Conservation (phyloP, 257 asterid genomes). For the Lycium barbarum region DNA sequence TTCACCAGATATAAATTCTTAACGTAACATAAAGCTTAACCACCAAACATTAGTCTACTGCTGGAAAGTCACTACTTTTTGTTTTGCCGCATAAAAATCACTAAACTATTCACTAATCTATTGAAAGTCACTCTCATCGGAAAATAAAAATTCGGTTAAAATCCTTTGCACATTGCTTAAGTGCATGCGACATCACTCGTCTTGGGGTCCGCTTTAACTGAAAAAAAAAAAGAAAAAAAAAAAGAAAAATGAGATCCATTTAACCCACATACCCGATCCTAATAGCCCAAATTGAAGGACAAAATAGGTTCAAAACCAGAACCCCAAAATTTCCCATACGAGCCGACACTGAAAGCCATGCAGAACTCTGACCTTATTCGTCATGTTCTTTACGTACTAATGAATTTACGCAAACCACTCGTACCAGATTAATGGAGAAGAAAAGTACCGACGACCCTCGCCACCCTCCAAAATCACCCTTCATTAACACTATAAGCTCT, state of each 20-base stretch:
- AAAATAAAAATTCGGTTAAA: no score
- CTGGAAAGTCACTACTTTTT: no score
- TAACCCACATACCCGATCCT: not conserved
- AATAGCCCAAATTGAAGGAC: not conserved
- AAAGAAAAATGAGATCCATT: not conserved
- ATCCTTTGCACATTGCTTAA: not conserved
- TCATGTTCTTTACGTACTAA: slow-evolving; percentile 9
- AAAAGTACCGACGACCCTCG: not conserved
- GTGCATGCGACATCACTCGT: no score
- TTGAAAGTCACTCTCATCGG: not conserved
- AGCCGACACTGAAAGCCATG: not conserved
- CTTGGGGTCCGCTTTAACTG: no score
- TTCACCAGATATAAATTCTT: no score
- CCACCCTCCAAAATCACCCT: not conserved
- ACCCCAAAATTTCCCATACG: no score
- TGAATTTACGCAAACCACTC: not conserved
- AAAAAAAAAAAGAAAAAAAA: no score
- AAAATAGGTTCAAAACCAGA: no score
- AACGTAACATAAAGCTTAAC: no score
- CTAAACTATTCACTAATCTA: not conserved
- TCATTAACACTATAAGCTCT: not conserved
- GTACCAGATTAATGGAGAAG: not conserved
- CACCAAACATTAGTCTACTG: not conserved
- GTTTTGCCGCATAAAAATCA: no score
- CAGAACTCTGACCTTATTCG: not conserved